These are phyloP conservation scores for Tulasnella sp. DNA, from an alignment of 768 basidiomycete species.

Conservation along the genomic window DNA sequence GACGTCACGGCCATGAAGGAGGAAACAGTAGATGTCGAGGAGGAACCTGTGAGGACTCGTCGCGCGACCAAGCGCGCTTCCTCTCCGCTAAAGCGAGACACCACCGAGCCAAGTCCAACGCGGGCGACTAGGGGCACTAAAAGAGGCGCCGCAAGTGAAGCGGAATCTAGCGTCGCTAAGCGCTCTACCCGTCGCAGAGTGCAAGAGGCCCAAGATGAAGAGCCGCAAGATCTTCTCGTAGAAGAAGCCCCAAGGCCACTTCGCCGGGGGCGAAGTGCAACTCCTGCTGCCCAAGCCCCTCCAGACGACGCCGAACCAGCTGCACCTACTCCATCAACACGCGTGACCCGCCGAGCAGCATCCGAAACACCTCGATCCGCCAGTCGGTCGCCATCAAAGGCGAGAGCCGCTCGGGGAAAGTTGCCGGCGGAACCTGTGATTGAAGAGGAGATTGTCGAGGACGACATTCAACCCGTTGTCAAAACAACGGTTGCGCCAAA, in stretches of 20 bases:
- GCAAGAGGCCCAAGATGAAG: background rate
- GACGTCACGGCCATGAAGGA: background rate
- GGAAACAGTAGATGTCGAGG: background rate
- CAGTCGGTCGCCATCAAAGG: background rate
- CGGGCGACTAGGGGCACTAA: background rate
- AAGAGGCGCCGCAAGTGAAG: background rate
- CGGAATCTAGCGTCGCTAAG: background rate
- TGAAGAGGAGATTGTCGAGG: background rate
- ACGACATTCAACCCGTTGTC: background rate
- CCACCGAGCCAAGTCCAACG: background rate
- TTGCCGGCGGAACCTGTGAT: background rate
- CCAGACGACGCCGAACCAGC: background rate
- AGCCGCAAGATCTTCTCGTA: background rate
- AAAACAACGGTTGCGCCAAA: background rate
- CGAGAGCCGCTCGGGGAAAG: background rate
- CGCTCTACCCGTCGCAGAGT: conserved; percentile 5
- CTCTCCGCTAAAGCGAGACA: background rate
- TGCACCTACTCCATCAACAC: background rate
- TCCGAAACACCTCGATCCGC: background rate
- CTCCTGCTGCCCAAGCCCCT: background rate
- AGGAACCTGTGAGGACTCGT: background rate
- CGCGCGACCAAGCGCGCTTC: background rate
- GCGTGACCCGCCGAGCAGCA: conserved; percentile 5
- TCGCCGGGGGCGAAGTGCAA: conserved; percentile 15
- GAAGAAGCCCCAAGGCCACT: background rate